Evolutionary conservation across 1,139 yeast genomes (phyloP), one percentile per base, ranked within the genome.

Genomic region (Protomyces arabidopsidicola): DNA sequence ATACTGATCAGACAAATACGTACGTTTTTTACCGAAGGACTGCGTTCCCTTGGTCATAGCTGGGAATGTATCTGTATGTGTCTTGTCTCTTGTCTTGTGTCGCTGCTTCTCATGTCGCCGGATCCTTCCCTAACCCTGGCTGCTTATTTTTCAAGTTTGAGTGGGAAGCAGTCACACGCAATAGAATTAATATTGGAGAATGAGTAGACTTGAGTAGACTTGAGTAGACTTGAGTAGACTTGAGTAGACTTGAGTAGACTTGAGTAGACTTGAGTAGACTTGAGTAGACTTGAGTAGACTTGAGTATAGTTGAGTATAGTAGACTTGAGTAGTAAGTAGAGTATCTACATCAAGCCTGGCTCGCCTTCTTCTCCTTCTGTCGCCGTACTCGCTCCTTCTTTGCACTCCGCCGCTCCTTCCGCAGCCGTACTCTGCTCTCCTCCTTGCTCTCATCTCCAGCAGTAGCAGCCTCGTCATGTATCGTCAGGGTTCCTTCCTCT

Each of bases 331-430:
- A 16, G 16, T 6, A 38, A 2, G n/a, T n/a, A 14, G 42, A 5
- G 16, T 6, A 9, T 36, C 22, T 36, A 31, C 16, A 16, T 18
- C 14, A n/a, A n/a, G 27, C 45, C 45, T 45, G 48, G 22, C 36
- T 50, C 27, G 16, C 27, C 27, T 27, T 12, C 53, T 55, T 55
- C 45, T 45, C 60, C 60, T 55, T 55, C 34, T 31, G 22, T 20
- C 45, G 45, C 34, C 53, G 39, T n/a, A 45, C 24, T 10, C 61
- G 55, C 8, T 52, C 56, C 56, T 58, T 58, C 56, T 58, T 58
- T 27, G 52, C 62, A 3, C 52, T 9, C 45, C 45, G 39, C n/a
- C 62, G 51, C 24, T 58, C 62, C 22, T 56, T 22, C 42, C 62
- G 6, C 36, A 39, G 56, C 18, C 56, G 51, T 18, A 24, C 39